Evolutionary conservation across 306 rosid species (phyloP), one percentile per base, ranked within the genome.

Genomic region (Mimosa bimucronata): DNA sequence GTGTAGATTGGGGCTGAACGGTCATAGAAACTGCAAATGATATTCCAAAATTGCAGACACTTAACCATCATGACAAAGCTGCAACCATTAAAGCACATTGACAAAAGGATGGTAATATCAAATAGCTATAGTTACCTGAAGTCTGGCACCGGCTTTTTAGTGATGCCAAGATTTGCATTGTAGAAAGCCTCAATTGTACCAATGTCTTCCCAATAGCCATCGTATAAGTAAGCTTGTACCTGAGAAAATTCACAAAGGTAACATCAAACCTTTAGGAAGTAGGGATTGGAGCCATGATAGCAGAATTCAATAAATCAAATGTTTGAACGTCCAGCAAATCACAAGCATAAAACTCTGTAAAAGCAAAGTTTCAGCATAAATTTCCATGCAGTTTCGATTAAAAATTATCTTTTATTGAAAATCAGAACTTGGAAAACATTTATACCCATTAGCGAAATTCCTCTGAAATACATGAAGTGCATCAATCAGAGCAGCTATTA

Each of bases 151-250:
- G 99, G 98, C 84, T 96, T 95, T 85, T 93, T 93, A 53, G 98
- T 96, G 83, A 96, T 96, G 53, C 99, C 99, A 80, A 96, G 84
- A 74, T 96, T 96, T 40, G 99, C 98, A 87, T 96, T 93, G 74
- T 93, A 96, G 88, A 96, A 96, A 80, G 99, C 99, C 82, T 96
- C 99, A 75, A 96, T 96, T 31, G 99, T 96, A 86, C 99, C 98
- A 66, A 96, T 96, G 81, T 96, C 99, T 88, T 96, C 99, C 99
- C 99, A 96, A 83, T 96, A 96, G 77, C 99, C 99, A 84, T 96
- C 99, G 73, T 91, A 93, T 81, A 96, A 83, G 88, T 93, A 90
- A 75, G 99, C 99, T 90, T 96, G 99, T 75, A 96, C 98, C 99
- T 96, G 72, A 3, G n/a, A 53, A 77, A 66, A 74, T 61, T 77